phyloP scores from a whole-genome alignment of 2,329 filamentous ascomycete genomes.

The Penicillium sp. region DNA sequence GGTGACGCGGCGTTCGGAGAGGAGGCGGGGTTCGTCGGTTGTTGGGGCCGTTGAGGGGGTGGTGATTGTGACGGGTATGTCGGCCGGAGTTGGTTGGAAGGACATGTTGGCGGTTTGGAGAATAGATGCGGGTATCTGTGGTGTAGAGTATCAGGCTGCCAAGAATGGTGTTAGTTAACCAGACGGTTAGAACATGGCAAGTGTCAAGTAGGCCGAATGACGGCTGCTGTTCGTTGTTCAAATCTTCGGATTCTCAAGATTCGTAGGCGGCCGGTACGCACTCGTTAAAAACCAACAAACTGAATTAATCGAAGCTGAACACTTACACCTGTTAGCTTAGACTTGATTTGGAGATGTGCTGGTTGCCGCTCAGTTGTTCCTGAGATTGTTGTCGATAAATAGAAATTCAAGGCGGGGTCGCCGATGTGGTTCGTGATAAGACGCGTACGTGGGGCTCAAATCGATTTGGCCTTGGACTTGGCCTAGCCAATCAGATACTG shows the following conservation, averaged over 20 bases:
- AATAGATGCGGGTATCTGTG: background rate
- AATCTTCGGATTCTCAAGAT: background rate
- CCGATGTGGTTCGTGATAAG: slow-evolving; percentile 12
- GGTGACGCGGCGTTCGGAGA: slow-evolving; percentile 87
- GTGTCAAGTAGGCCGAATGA: slow-evolving; percentile 1
- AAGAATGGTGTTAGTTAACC: background rate
- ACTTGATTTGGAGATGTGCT: background rate
- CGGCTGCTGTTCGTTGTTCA: background rate
- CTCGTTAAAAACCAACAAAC: background rate
- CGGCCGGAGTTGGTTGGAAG: slow-evolving; percentile 44
- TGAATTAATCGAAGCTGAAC: background rate
- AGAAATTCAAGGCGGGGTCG: slow-evolving; percentile 6
- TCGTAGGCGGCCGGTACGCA: background rate
- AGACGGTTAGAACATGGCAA: background rate
- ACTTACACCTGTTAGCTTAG: background rate
- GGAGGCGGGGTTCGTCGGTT: slow-evolving; percentile 44
- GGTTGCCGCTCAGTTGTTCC: background rate
- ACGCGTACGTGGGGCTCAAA: slow-evolving; percentile 8
- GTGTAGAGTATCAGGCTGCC: background rate
- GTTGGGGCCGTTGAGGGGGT: slow-evolving; percentile 28
- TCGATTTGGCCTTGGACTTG: background rate
- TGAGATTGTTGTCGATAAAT: background rate
- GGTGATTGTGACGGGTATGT: slow-evolving; percentile 47
- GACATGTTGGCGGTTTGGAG: slow-evolving; percentile 31
- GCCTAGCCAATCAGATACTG: slow-evolving; percentile 8